Percentiles rank a stretch among this genome's conserved stretches.
phyloP scores from a whole-genome alignment of 1,284 basidiomycete species.

The Somion occarium region DNA sequence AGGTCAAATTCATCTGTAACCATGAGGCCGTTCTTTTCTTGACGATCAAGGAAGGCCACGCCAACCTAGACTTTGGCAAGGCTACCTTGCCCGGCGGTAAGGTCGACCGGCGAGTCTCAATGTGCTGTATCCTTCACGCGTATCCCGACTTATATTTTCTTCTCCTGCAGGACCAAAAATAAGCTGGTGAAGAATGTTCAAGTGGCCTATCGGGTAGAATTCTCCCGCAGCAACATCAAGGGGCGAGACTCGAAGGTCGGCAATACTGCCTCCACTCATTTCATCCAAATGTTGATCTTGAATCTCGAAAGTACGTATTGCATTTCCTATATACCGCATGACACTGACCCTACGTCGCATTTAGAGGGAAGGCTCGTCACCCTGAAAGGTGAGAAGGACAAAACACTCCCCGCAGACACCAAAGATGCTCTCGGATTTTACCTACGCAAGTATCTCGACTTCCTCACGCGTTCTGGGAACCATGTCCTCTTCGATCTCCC shows the following conservation, averaged over 20 bases:
- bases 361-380: constrained; percentile 13
- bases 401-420: background rate
- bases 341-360: background rate
- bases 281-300: constrained; percentile 17
- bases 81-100: constrained; percentile 5
- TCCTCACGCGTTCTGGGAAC: constrained; percentile 25
- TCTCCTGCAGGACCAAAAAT: constrained; percentile 2
- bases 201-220: constrained; percentile 17
- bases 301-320: constrained; percentile 10
- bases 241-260: constrained; percentile 14
- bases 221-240: constrained; percentile 10
- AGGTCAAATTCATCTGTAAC: constrained; percentile 26
- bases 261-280: constrained; percentile 10
- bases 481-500: constrained; percentile 28
- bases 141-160: background rate
- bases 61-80: constrained; percentile 17
- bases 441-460: constrained; percentile 20
- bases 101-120: constrained; percentile 11
- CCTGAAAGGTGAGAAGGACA: constrained; percentile 5
- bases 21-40: constrained; percentile 23
- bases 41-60: constrained; percentile 21
- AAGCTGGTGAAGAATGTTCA: constrained; percentile 8
- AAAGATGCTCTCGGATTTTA: constrained; percentile 18
- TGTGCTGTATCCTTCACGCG: background rate
- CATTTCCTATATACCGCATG: background rate